Evolutionary conservation across 495 filamentous ascomycete genomes (phyloP).

Genomic region (Durotheca rogersii): DNA sequence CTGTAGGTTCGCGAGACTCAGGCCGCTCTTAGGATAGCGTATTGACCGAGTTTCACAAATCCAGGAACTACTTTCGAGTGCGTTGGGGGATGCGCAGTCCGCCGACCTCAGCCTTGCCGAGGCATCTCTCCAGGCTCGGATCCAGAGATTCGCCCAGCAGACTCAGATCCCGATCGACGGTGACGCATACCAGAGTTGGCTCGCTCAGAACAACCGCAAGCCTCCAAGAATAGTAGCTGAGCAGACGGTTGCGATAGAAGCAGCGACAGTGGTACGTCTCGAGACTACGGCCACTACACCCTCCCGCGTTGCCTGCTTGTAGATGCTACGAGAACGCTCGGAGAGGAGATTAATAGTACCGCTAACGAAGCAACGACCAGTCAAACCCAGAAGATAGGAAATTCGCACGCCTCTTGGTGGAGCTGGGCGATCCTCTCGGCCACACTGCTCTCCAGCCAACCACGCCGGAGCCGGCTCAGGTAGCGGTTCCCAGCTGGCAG

Average conservation of each 20-base stretch:
- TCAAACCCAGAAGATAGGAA: constrained; percentile 28
- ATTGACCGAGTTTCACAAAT: constrained; percentile 2
- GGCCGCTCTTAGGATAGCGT: not conserved
- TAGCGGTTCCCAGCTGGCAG: constrained; percentile 46
- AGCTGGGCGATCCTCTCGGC: constrained; percentile 27
- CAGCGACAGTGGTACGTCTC: constrained; percentile 20
- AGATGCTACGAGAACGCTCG: no score
- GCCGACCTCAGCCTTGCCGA: constrained; percentile 29
- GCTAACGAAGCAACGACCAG: constrained; percentile 11
- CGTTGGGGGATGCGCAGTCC: constrained; percentile 7
- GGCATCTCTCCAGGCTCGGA: constrained; percentile 43
- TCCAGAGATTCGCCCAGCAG: constrained; percentile 47
- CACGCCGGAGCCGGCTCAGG: constrained; percentile 8
- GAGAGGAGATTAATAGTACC: not conserved
- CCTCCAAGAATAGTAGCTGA: constrained; percentile 29
- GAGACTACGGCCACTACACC: not conserved
- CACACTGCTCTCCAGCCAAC: constrained; percentile 20
- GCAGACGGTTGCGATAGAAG: constrained; percentile 22
- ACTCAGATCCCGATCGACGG: constrained; percentile 40
- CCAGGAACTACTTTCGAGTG: constrained; percentile 23
- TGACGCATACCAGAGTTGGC: constrained; percentile 39
- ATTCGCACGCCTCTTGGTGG: constrained; percentile 31
- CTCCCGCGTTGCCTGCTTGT: no score
- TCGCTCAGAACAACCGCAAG: constrained; percentile 11
- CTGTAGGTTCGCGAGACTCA: constrained; percentile 29